Percentiles rank a stretch among this genome's conserved stretches.
Conservation (phyloP, 345 rosid genomes). For the Rhodomyrtus tomentosa region DNA sequence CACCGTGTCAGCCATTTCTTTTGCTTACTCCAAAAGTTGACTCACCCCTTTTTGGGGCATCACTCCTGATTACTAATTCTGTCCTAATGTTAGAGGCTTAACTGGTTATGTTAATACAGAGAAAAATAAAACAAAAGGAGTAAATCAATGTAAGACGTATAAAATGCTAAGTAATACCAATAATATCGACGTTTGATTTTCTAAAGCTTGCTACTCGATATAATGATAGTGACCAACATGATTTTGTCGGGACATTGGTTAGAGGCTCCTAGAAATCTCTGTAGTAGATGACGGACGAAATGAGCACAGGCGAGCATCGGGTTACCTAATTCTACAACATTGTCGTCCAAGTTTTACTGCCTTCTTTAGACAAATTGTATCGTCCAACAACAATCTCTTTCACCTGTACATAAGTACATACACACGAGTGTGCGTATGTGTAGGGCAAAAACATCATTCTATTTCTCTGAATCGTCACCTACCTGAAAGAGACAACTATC, state of each 20-base stretch:
- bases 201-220: background rate
- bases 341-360: background rate
- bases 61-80: background rate
- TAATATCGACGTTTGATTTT: background rate
- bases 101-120: background rate
- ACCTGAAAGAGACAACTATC: background rate
- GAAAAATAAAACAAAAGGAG: background rate
- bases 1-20: background rate
- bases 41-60: background rate
- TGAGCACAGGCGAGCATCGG: fast-evolving
- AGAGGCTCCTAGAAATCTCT: background rate
- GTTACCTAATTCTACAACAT: background rate
- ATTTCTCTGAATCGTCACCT: background rate
- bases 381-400: background rate
- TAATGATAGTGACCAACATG: background rate
- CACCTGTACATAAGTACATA: background rate
- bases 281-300: fast-evolving
- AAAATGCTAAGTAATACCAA: background rate
- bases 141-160: background rate
- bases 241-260: background rate
- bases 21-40: slow-evolving; percentile 14
- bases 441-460: background rate
- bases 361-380: background rate
- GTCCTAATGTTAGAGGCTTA: background rate
- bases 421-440: background rate